phyloP scores from a whole-genome alignment of 1,284 basidiomycete species.

The Marasmius tenuissimus region DNA sequence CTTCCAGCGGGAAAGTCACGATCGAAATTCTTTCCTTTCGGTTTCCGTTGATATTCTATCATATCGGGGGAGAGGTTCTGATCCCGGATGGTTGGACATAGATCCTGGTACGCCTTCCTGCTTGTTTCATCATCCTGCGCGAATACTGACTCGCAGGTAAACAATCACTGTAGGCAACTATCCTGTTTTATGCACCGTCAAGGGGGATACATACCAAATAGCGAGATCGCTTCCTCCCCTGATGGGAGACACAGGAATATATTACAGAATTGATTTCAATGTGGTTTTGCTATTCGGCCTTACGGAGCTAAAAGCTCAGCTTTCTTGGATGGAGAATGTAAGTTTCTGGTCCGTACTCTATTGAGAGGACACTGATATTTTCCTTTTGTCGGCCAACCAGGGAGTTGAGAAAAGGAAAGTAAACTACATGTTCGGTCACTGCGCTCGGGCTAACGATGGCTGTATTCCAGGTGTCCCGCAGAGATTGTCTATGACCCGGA shows the following conservation, averaged over 20 bases:
- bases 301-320: constrained; percentile 45
- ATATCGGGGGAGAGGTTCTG: constrained; percentile 23
- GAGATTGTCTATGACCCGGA: constrained; percentile 33
- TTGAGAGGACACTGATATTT: background rate
- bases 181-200: constrained; percentile 35
- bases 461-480: constrained; percentile 31
- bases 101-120: constrained; percentile 17
- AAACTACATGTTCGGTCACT: background rate
- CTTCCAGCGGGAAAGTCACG: constrained; percentile 10
- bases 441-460: background rate
- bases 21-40: background rate
- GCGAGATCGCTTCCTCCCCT: constrained; percentile 9
- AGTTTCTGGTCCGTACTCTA: constrained; percentile 7
- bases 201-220: constrained; percentile 28
- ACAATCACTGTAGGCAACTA: constrained; percentile 26
- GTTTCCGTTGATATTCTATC: background rate
- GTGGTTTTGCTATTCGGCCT: constrained; percentile 44
- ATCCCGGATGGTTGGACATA: constrained; percentile 24
- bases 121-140: background rate
- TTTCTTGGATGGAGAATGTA: constrained; percentile 45
- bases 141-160: background rate
- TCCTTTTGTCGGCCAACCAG: background rate
- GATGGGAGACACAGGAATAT: constrained; percentile 16
- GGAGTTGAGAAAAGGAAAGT: background rate
- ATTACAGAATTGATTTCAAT: constrained; percentile 35